Conservation (phyloP, 2,329 filamentous ascomycete species). For the Xylaria arbuscula region DNA sequence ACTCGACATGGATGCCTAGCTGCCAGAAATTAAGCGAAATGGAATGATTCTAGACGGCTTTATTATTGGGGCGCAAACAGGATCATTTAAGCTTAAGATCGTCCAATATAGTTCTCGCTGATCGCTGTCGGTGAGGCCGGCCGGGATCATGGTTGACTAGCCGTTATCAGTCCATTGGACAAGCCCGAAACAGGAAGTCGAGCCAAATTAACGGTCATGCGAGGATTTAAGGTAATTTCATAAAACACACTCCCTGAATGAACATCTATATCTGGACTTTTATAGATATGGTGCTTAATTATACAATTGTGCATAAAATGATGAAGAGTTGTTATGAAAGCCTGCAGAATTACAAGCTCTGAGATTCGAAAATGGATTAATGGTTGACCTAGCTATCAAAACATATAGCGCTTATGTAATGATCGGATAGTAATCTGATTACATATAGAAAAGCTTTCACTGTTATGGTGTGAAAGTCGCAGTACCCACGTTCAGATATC, state of each 20-base stretch:
- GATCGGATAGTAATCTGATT: too few relatives aligned
- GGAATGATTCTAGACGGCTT: not conserved
- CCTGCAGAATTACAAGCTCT: too few relatives aligned
- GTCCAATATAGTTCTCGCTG: slow-evolving; percentile 18
- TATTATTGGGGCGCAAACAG: not conserved
- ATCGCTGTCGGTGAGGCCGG: not conserved
- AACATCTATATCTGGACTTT: too few relatives aligned
- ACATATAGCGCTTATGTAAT: too few relatives aligned
- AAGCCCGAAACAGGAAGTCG: slow-evolving; percentile 14
- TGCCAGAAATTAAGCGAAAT: slow-evolving; percentile 25
- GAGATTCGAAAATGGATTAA: too few relatives aligned
- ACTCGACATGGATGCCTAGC: not conserved
- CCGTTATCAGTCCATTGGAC: not conserved
- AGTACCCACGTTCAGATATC: too few relatives aligned
- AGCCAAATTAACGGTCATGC: slow-evolving; percentile 19
- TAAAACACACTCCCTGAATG: not conserved
- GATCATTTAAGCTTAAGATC: slow-evolving; percentile 15
- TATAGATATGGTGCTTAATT: not conserved
- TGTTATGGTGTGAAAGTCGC: too few relatives aligned
- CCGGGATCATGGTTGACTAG: not conserved
- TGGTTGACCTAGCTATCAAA: too few relatives aligned
- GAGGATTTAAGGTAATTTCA: slow-evolving; percentile 19
- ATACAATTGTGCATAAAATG: not conserved
- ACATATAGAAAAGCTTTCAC: too few relatives aligned
- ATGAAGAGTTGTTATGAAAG: not conserved